These are phyloP conservation scores for Xanthoconium stramineum DNA, from an alignment of 768 basidiomycete genomes.

Conservation along the genomic window DNA sequence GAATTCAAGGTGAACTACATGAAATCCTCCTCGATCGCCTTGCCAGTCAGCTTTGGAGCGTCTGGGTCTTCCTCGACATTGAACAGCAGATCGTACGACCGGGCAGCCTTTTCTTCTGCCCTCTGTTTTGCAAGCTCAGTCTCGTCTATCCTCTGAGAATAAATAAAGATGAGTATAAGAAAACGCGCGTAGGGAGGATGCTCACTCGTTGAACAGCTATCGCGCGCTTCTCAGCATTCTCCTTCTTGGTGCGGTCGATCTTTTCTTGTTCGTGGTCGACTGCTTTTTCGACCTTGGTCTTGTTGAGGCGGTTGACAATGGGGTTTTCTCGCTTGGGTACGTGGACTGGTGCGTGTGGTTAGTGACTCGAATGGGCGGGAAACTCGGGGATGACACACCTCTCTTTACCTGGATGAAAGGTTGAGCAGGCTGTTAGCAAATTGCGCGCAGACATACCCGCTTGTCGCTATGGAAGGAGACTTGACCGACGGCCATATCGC, in stretches of 20 bases:
- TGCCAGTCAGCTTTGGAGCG: conserved; percentile 53
- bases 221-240: conserved; percentile 60
- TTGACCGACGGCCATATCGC: conserved; percentile 96
- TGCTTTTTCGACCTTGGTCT: conserved; percentile 80
- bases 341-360: conserved; percentile 49
- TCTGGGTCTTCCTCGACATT: conserved; percentile 58
- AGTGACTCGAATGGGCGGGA: not conserved
- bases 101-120: conserved; percentile 82
- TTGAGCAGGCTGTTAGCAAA: not conserved
- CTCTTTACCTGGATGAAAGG: conserved; percentile 65
- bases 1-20: conserved; percentile 50
- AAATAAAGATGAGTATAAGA: not conserved
- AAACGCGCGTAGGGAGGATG: not conserved
- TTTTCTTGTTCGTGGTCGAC: conserved; percentile 92
- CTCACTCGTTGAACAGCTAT: conserved; percentile 66
- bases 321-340: conserved; percentile 78
- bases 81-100: conserved; percentile 84
- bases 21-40: conserved; percentile 85
- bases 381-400: conserved; percentile 38
- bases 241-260: conserved; percentile 76
- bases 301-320: conserved; percentile 90
- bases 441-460: conserved; percentile 42
- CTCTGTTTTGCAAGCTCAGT: conserved; percentile 67
- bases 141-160: conserved; percentile 71
- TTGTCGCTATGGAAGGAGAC: conserved; percentile 95